phyloP scores from a whole-genome alignment of 2,329 filamentous ascomycete genomes.

The Cryphonectria naterciae region DNA sequence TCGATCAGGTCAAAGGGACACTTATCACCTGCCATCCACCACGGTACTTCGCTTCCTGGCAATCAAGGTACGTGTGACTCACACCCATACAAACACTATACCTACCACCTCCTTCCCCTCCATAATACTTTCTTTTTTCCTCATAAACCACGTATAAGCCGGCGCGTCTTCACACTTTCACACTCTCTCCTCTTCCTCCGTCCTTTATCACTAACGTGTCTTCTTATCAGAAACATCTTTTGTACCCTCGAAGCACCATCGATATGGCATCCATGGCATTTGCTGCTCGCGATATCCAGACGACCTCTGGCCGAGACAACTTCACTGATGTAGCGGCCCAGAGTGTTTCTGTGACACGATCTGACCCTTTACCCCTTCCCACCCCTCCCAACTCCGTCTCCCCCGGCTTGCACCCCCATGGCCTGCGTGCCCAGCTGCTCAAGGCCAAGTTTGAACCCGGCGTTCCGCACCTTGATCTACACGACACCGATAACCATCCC shows the following conservation, averaged over 20 bases:
- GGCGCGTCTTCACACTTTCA: neutral
- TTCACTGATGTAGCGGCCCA: conserved; percentile 73
- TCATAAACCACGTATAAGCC: neutral
- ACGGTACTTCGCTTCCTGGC: conserved; percentile 40
- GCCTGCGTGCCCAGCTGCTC: conserved; percentile 70
- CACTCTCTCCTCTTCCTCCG: neutral
- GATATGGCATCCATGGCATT: conserved; percentile 69
- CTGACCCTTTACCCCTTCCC: conserved; percentile 74
- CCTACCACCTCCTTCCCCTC: neutral
- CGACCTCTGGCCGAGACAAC: conserved; percentile 69
- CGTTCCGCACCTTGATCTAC: conserved; percentile 87
- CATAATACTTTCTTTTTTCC: neutral
- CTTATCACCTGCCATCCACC: conserved; percentile 32
- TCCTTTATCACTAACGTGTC: conserved; percentile 30
- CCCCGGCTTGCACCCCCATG: conserved; percentile 80
- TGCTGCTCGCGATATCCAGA: conserved; percentile 70
- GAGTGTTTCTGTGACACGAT: conserved; percentile 65
- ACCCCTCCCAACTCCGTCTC: conserved; percentile 97
- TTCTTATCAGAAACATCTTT: conserved; percentile 33
- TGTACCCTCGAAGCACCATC: conserved; percentile 44
- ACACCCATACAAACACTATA: conserved; percentile 31
- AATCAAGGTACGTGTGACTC: conserved; percentile 42
- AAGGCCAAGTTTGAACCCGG: conserved; percentile 65
- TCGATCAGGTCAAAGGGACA: conserved; percentile 35
- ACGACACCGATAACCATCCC: conserved; percentile 62